Base-by-base conservation (phyloP, 2,329 filamentous ascomycete genomes). In the Zasmidium citrigriseum region DNA sequence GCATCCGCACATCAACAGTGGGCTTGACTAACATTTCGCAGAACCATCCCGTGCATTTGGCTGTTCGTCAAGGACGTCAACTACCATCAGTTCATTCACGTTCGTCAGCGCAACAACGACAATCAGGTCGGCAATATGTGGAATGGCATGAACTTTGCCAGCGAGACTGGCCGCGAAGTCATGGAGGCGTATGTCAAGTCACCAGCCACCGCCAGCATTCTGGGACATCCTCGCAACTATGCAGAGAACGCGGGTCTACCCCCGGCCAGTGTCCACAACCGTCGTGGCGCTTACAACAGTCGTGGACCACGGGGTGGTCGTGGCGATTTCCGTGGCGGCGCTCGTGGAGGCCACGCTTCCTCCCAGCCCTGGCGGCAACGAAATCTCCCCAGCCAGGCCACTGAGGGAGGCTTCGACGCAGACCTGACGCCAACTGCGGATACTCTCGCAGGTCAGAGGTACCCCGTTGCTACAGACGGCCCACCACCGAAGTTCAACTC, bases 101-200 rank as follows among this genome's bases (percentile, higher is more conserved):
- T 72, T 41, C 54, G 59, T 16, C 66, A 67, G 47, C 54, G 53
- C 5, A 55, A 60, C 47, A 69, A 64, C 23, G 59, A 59, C 9
- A 59, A 67, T 46, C 57, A 63, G 7, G 64, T 71, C 20, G 62
- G 59, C 5, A 71, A 72, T 61, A 72, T 72, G 70, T 72, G 70
- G 70, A 70, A 70, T 50, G 68, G 69, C 25, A 71, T 71, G 69
- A 60, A 66, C 34, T 67, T 70, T 48, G 56, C 64, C 16, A 54
- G 46, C 20, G 64, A 68, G 10, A 60, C 60, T 20, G 70, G 67
- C 23, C 66, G 67, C 20, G 46, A 60, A 38, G 68, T 72, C 12
- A 59, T 71, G 47, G 55, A 69, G 60, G 58, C 55, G 18, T 72
- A 59, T 58, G 65, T 69, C 47, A 51, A 58, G 45, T 44, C 55